Percentiles rank a stretch among this genome's conserved stretches.
Conservation (phyloP, 73 alveolate species). For the Paramecium primaurelia region DNA sequence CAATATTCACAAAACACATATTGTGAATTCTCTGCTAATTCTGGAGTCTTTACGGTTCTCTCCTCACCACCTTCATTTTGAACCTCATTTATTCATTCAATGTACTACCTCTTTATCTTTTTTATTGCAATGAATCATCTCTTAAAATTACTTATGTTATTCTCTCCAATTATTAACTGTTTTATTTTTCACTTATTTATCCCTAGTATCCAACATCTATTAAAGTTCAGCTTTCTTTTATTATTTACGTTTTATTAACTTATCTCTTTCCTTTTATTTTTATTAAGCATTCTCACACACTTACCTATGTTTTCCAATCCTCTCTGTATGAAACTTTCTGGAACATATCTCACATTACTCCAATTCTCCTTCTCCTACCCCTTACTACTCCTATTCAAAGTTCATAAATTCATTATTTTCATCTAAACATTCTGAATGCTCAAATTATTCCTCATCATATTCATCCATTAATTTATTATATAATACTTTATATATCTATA, state of each 20-base stretch:
- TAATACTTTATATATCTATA: neutral
- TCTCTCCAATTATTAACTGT: slow-evolving; percentile 34
- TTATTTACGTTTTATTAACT: neutral
- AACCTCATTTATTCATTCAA: neutral
- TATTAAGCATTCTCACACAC: slow-evolving; percentile 23
- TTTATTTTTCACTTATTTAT: neutral
- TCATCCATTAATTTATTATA: neutral
- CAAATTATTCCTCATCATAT: neutral
- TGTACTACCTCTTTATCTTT: neutral
- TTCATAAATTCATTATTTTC: neutral
- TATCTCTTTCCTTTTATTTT: slow-evolving; percentile 14
- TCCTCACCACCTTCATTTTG: neutral
- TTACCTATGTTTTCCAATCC: neutral
- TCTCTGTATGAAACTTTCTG: neutral
- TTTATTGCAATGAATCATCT: neutral
- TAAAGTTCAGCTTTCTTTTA: neutral
- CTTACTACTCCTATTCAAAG: neutral
- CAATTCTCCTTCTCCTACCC: neutral
- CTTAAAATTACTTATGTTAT: slow-evolving; percentile 27
- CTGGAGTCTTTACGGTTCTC: neutral
- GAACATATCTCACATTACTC: neutral
- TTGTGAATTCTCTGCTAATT: neutral
- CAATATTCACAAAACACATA: slow-evolving; percentile 61
- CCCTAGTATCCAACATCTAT: neutral
- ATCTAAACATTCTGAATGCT: neutral